phyloP scores from a whole-genome alignment of 2,329 filamentous ascomycete genomes.

The Alternaria brassicicola region DNA sequence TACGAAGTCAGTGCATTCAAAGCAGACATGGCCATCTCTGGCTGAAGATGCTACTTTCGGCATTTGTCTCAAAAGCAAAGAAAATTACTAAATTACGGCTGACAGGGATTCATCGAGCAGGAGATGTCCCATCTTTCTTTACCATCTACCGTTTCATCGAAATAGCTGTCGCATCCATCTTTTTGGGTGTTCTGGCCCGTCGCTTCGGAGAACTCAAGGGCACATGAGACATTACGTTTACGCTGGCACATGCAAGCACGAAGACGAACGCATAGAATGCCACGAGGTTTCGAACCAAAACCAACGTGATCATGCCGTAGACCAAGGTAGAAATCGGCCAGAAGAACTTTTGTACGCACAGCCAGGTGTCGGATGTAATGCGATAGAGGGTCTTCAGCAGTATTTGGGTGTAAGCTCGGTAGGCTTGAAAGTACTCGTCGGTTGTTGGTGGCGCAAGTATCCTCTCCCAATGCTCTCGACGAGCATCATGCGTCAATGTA shows the following conservation, averaged over 20 bases:
- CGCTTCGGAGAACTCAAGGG: not conserved
- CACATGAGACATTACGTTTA: constrained; percentile 2
- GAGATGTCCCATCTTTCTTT: not conserved
- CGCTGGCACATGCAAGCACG: constrained; percentile 10
- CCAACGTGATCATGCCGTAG: constrained; percentile 9
- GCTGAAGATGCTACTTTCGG: not conserved
- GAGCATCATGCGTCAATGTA: constrained; percentile 2
- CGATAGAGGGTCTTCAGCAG: not conserved
- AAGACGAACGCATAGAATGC: constrained; percentile 13
- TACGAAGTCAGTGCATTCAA: not conserved
- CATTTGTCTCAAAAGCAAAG: not conserved
- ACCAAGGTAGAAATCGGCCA: constrained; percentile 16
- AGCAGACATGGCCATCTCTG: not conserved
- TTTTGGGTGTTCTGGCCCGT: not conserved
- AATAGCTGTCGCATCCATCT: not conserved
- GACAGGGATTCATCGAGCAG: not conserved
- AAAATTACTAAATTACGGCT: not conserved
- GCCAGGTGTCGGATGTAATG: not conserved
- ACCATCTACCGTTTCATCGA: not conserved
- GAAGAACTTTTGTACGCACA: constrained; percentile 5
- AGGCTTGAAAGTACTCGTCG: not conserved
- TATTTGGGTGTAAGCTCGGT: not conserved
- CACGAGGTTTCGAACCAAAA: constrained; percentile 6
- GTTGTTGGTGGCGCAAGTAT: constrained; percentile 14
- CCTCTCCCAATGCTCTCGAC: constrained; percentile 7